Evolutionary conservation across 139 green algal genomes (phyloP).

Genomic region (Chlorella sorokiniana): DNA sequence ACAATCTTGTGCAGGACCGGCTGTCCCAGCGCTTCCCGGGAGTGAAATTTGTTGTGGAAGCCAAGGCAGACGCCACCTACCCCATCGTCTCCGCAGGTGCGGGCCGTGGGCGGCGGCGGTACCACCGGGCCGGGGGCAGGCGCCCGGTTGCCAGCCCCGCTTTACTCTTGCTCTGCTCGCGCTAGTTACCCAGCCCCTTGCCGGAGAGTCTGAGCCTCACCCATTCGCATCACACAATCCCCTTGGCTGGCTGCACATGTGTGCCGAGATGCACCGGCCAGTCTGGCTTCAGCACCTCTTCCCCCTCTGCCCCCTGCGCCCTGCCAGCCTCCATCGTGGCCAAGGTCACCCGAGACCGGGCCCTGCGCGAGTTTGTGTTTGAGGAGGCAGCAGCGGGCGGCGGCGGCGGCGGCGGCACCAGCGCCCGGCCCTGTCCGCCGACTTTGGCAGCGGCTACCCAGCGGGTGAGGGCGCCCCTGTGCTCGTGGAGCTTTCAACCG

Average conservation of each 20-base stretch:
- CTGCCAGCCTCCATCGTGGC: constrained; percentile 90
- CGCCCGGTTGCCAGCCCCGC: too few species aligned
- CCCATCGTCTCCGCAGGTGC: constrained; percentile 77
- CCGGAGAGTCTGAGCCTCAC: too few species aligned
- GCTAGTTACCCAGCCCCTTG: too few species aligned
- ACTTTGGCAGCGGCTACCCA: constrained; percentile 27
- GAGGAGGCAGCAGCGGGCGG: not conserved
- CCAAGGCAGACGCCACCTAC: constrained; percentile 90
- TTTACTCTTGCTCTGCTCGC: too few species aligned
- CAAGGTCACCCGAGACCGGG: constrained; percentile 73
- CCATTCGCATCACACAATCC: too few species aligned
- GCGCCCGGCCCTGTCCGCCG: constrained; percentile 74
- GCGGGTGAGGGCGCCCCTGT: too few species aligned
- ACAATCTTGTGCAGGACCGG: constrained; percentile 16
- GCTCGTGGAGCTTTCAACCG: too few species aligned
- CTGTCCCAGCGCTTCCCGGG: constrained; percentile 65
- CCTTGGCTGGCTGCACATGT: too few species aligned
- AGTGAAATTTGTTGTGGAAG: constrained; percentile 69
- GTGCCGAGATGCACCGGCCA: not conserved
- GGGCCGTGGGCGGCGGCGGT: too few species aligned
- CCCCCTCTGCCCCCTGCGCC: too few species aligned
- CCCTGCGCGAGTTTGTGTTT: constrained; percentile 33
- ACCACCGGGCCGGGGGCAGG: too few species aligned
- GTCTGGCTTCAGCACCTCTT: not conserved
- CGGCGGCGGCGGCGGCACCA: not conserved